Conservation (phyloP, 768 basidiomycete genomes). For the Amanita pseudoporphyria region DNA sequence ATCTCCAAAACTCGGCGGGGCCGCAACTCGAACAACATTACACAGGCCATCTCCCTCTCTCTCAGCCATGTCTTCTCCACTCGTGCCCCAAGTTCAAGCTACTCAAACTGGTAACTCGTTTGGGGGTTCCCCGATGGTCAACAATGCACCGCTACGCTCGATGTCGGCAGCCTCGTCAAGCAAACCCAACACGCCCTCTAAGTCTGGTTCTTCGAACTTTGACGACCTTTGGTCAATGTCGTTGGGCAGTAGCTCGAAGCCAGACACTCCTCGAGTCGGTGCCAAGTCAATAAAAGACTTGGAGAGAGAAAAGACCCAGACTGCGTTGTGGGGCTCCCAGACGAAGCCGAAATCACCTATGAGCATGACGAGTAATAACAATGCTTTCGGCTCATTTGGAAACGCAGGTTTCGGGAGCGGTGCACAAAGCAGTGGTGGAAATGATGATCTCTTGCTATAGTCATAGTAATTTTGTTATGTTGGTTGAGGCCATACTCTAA, state of each 20-base stretch:
- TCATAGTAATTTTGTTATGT: constrained; percentile 3
- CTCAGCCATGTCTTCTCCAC: constrained; percentile 23
- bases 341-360: constrained; percentile 11
- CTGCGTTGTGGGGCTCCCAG: constrained; percentile 63
- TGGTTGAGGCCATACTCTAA: constrained; percentile 11
- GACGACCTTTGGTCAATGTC: constrained; percentile 88
- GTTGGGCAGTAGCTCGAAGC: constrained; percentile 41
- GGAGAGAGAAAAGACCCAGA: constrained; percentile 78
- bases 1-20: constrained; percentile 5
- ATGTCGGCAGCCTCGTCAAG: background rate
- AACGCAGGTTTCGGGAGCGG: constrained; percentile 10
- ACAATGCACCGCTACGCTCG: background rate
- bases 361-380: background rate
- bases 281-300: constrained; percentile 83
- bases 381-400: constrained; percentile 26
- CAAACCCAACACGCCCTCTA: constrained; percentile 23
- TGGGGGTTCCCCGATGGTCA: constrained; percentile 6
- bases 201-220: constrained; percentile 43
- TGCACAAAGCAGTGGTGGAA: constrained; percentile 15
- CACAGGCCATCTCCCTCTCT: constrained; percentile 29
- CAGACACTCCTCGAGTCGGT: constrained; percentile 20
- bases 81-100: constrained; percentile 16
- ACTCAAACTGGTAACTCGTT: constrained; percentile 22
- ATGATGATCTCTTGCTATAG: constrained; percentile 35
- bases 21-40: constrained; percentile 14